These are phyloP conservation scores for Trichoderma sp. DNA, from an alignment of 2,329 filamentous ascomycete genomes.

Conservation along the genomic window DNA sequence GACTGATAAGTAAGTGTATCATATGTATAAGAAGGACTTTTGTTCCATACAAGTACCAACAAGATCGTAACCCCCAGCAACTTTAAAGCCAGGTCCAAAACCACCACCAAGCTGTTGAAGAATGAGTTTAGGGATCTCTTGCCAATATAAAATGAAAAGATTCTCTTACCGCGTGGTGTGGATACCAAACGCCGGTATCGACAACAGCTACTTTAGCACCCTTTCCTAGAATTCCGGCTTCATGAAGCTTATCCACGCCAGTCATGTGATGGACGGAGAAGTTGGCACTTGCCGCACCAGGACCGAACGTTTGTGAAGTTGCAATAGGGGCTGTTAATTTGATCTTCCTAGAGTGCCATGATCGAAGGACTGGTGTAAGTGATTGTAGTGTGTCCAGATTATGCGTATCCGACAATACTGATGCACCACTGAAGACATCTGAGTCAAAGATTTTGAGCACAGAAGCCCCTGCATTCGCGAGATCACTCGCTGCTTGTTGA, in stretches of 20 bases:
- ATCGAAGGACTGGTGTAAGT: background rate
- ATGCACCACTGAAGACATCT: background rate
- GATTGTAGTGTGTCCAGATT: background rate
- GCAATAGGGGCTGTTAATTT: background rate
- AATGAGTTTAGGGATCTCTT: background rate
- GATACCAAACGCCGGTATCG: conserved; percentile 41
- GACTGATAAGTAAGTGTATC: background rate
- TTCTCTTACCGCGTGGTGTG: conserved; percentile 36
- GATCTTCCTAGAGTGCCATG: background rate
- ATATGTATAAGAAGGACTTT: background rate
- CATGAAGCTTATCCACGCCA: conserved; percentile 39
- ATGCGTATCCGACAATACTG: background rate
- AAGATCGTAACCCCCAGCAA: background rate
- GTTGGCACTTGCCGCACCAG: conserved; percentile 22
- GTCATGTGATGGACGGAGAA: conserved; percentile 39
- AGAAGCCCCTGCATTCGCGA: background rate
- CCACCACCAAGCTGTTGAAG: conserved; percentile 28
- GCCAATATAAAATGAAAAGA: conserved; percentile 26
- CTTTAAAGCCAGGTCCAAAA: background rate
- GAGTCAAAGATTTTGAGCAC: background rate
- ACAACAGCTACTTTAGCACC: conserved; percentile 40
- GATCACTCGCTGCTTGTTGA: background rate
- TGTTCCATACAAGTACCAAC: background rate
- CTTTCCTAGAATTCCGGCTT: conserved; percentile 36
- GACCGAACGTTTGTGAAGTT: background rate